Base-by-base conservation (phyloP, 257 asterid species). In the Solanum pinnatisectum region DNA sequence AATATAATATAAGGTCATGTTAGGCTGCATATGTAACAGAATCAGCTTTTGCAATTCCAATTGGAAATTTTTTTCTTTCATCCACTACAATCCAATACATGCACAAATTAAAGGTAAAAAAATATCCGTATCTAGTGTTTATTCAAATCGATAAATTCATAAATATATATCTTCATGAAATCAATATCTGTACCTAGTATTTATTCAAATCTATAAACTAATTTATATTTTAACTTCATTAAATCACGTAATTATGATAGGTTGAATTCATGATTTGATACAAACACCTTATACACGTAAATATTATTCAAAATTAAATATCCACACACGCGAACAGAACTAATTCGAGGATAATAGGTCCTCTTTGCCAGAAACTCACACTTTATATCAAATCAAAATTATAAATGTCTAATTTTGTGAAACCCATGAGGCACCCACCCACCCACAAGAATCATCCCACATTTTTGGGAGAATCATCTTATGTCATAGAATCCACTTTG, bases 261-360 rank as follows among this genome's bases (percentile, higher is more conserved):
- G 5, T 35, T 35, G 6, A 73, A 73, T 35, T 73, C 32, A 63
- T 63, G 2, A 73, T 20, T 73, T 73, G 1, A 20, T 10, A 0
- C 1, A 35, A 0, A 35, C 30, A 35, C 8, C 0, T 0, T 9
- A 35, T 36, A 10, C 0, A 0, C 7, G 3, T 0, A 73, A 73
- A 5, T 20, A 35, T 8, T 36, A 35, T 10, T 36, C 2, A 3
- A 4, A 72, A 18, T 16, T 36, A 22, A 36, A 36, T 16, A 8
- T 6, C 18, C 42, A 39, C 42, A 39, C 10, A 39, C 10, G 9
- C 9, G 10, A 39, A 22, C 14, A 14, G 0, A 70, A 13, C 22
- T 67, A 67, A 5, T 10, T 70, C 0, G 6, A 3, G 2, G 25
- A 4, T 37, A 35, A 13, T 1, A 16, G 0, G 4, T 73, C 46